Evolutionary conservation across 169 alveolate species (phyloP), one percentile per base, ranked within the genome.

Genomic region (Plasmodium ovale): DNA sequence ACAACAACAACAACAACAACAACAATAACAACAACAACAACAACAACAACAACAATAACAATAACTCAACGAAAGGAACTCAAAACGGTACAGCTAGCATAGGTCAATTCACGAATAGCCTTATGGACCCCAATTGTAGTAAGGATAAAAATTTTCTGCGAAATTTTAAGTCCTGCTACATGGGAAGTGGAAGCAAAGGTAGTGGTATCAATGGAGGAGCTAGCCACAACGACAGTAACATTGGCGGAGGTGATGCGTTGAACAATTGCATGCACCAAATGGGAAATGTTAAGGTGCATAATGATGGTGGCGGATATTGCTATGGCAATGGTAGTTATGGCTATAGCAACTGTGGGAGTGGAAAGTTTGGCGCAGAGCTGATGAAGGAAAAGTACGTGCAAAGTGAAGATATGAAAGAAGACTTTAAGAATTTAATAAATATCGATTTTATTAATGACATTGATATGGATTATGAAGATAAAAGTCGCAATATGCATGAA

Each of bases 381-480:
- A 21, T 67, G 1, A 77, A 33, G 33, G 67, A 77, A 60, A 77
- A 77, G 25, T 77, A 77, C n/a, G 31, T 37, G 37, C 73, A 77
- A 29, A 77, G 62, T 35, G 88, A 77, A n/a, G 88, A 62, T 6
- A 25, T 77, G 51, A 77, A 77, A 39, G 90, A 82, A 2, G 90
- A 82, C 6, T 82, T 82, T 16, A 82, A 64, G 29, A 82, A 82
- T 23, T 44, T 82, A 29, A 82, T 82, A 27, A 82, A 82, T 49
- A 82, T 82, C 10, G 90, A 82, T 47, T 82, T 82, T 33, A 82
- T 82, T 25, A 82, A 82, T 19, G 90, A 82, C 35, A 82, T 65
- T 14, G 90, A 82, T 42, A 65, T 65, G 82, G 90, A 82, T 0
- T 82, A 47, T 47, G 90, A 82, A 12, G 90, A 82, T 42, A 65